Evolutionary conservation across 352 stramenopile genomes (phyloP), one percentile per base, ranked within the genome.

Genomic region (Globisporangium acanthophoron): DNA sequence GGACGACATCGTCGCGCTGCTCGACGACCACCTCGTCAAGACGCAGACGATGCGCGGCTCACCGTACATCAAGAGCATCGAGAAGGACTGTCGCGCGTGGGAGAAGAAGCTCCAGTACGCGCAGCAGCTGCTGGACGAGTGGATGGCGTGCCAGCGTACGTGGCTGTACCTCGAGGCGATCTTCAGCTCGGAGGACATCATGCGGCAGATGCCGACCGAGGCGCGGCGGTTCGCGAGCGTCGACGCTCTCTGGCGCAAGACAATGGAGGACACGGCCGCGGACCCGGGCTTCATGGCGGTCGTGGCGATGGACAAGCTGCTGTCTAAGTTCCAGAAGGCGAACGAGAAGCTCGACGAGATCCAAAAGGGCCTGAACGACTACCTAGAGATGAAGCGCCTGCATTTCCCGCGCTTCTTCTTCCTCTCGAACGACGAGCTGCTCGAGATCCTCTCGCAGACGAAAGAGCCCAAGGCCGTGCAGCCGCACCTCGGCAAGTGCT

Each of bases 111-210:
- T 97, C 5, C 89, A 96, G 62, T 90, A 93, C 56, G 70, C 88
- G 11, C 88, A 97, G 57, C 80, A 95, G 40, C 66, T 98, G n/a
- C 66, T 98, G 9, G 94, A 98, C 64, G 92, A 97, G 63, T 97
- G 90, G 90, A 96, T 98, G 70, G 80, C 62, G 5, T 97, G 88
- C 54, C 95, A 98, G 70, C 79, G 91, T 31, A 97, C 92, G 52
- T 98, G 95, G 94, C 74, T 98, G 33, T 98, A 98, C 62, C 78
- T 98, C 6, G 92, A 98, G 69, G 91, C 94, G 5, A 98, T 98
- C 51, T 98, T 98, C 63, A 94, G 82, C 56, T 96, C 85, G 1
- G 90, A 97, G 43, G 95, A 98, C 59, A 98, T 98, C 48, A 97
- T 98, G 89, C 75, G 92, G 12, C 94, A 98, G 74, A 96, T 98